Evolutionary conservation across 345 rosid genomes (phyloP), one percentile per base, ranked within the genome.

Genomic region (Moringa oleifera): DNA sequence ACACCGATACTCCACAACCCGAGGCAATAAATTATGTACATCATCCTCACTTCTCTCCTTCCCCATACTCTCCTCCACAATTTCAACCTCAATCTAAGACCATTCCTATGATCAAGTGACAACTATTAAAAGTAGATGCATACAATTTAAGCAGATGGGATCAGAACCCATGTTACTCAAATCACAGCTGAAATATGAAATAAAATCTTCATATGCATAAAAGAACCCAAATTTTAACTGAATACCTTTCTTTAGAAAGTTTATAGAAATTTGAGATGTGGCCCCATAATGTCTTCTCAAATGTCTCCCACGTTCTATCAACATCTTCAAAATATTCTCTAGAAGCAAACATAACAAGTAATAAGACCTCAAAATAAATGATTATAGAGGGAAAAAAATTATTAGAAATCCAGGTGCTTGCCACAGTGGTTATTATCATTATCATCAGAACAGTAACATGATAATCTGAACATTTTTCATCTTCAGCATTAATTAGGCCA

Each of bases 291-390:
- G 93, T 87, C 75, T 88, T 87, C 78, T 94, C 99, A 78, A 94
- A 90, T 55, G 96, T 91, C 79, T 87, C 99, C 97, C 99, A 94
- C 4, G 89, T 88, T 65, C 61, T 82, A 85, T 94, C 99, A 41
- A 94, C 95, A 53, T 94, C 99, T 82, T 94, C 97, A 79, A 94
- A 94, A 79, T 94, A 94, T 81, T 90, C 97, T 69, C 99, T 94
- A 80, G 19, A 55, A 71, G 25, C 31, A 67, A 73, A 60, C 37
- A 49, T 57, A 64, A 52, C 11, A 57, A 52, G 57, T 58, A 55
- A 47, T 7, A 16, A 47, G 51, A 2, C 8, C 15, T 4, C 51
- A n/a, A 28, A 28, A 28, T 28, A 28, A 3, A 28, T n/a, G n/a
- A 7, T 41, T 41, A 9, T 15, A 11, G 9, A 7, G 47, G 47